Base-by-base conservation (phyloP, 2,329 filamentous ascomycete genomes). In the Zymoseptoria crescenta region DNA sequence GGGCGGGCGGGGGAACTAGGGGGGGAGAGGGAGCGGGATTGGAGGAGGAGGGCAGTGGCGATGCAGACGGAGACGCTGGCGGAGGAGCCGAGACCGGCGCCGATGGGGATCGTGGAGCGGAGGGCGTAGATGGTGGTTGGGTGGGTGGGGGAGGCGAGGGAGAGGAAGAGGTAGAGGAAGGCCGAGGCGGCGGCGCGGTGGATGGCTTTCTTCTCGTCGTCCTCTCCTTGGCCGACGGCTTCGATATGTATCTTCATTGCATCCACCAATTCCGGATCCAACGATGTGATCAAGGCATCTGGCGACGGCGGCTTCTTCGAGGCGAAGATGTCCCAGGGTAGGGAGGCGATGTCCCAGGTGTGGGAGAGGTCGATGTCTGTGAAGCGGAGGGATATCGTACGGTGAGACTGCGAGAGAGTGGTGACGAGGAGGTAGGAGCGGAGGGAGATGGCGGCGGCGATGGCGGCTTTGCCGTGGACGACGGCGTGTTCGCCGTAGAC, bases 401-500 rank as follows among this genome's bases (percentile, higher is more conserved):
- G 86, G 24, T 49, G 91, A 95, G 77, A n/a, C n/a, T 96, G 96
- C 64, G 91, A 95, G 52, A 96, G 84, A 13, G 93, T 89, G 16
- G 92, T 96, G 72, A 97, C 93, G 69, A 96, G 91, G 54, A 99
- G 88, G 74, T 97, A 99, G 51, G 94, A 97, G 67, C 94, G 88
- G 28, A 99, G 83, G 28, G 94, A 96, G 60, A 99, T 95, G 29
- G 94, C 87, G 24, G 94, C 95, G 56, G 94, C 94, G 74, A 99
- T 93, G 59, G 94, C 93, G 66, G 91, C 86, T 83, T 96, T 97
- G 71, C 92, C 92, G 72, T 99, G 86, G 20, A 99, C 94, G n/a
- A 97, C 94, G 2, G 94, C 89, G 77, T 99, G 94, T 75, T 99
- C 94, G 66, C 94, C 94, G 76, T 93, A 97, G 56, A 97, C 90